Evolutionary conservation across 148 eudicot genomes (phyloP).

Genomic region (Silene uniflora): DNA sequence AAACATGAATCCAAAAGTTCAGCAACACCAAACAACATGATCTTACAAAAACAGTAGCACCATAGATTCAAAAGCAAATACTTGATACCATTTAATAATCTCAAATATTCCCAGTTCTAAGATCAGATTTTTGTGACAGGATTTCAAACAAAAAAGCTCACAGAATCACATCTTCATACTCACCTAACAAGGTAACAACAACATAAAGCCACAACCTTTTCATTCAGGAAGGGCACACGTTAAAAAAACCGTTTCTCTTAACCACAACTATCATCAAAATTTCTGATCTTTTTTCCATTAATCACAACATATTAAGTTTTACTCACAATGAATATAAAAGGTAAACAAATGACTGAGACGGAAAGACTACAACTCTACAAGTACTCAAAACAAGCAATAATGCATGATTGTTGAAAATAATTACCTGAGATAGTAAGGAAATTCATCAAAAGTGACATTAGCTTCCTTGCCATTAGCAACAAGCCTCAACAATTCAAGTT

Average conservation of each 20-base stretch:
- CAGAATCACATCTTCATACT: conserved; percentile 14
- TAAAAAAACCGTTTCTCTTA: too few species aligned
- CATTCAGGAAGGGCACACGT: too few species aligned
- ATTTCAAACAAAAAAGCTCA: not conserved
- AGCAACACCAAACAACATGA: conserved; percentile 1
- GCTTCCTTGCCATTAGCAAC: conserved; percentile 54
- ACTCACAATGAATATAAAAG: too few species aligned
- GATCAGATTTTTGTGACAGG: conserved; percentile 6
- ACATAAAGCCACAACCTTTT: not conserved
- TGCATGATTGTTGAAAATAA: not conserved
- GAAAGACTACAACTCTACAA: too few species aligned
- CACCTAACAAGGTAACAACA: too few species aligned
- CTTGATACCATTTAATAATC: conserved; percentile 5
- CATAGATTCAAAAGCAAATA: conserved; percentile 14
- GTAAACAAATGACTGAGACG: too few species aligned
- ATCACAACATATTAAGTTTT: too few species aligned
- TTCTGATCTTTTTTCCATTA: too few species aligned
- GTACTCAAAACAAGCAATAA: not conserved
- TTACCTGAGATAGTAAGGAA: conserved; percentile 81
- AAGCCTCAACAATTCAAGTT: conserved; percentile 51
- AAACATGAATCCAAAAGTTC: conserved; percentile 13
- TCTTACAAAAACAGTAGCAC: not conserved
- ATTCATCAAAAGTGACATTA: conserved; percentile 60
- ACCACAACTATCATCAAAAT: too few species aligned
- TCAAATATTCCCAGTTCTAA: not conserved